Base-by-base conservation (phyloP, 257 asterid species). In the Gardenia jasminoides region DNA sequence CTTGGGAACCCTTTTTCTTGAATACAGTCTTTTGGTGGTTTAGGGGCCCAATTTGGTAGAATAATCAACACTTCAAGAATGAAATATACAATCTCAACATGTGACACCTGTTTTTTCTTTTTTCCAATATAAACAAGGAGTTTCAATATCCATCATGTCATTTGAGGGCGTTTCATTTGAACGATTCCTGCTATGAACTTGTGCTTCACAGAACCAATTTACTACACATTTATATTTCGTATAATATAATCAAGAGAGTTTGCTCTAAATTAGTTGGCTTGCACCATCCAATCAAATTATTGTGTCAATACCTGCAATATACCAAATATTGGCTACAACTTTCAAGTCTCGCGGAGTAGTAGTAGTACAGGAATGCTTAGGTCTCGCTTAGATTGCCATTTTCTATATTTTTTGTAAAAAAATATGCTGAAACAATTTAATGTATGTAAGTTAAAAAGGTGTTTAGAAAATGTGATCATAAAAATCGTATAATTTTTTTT, bases 1-100 rank as follows among this genome's bases (percentile, higher is more conserved):
- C 70, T 75, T 59, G 78, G 78, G 59, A 20, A 41, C 78, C 70
- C 43, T 61, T 75, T 71, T n/a, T 47, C n/a, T 71, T 58, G 39
- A 3, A 41, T 2, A 12, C 28, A 70, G 10, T 70, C 20, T 13
- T 70, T 70, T 70, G 19, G 8, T 10, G 52, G 17, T n/a, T 44
- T 16, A n/a, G 28, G n/a, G 58, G 24, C 74, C 74, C 13, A 39
- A 1, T 20, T 24, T 43, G 20, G 48, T 24, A 44, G 46, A 44
- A 43, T n/a, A 26, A 26, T 28, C 6, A 41, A 39, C 31, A 39
- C 31, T 20, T 10, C 13, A 69, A 28, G 7, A 19, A 39, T 64
- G 41, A 4, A 26, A 64, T 30, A 64, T 64, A 10, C 16, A 41
- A 69, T 46, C 52, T 69, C 30, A 39, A 69, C 24, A 22, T 3